Evolutionary conservation across 2,329 filamentous ascomycete species (phyloP).

Genomic region (Elsinoe perseae): DNA sequence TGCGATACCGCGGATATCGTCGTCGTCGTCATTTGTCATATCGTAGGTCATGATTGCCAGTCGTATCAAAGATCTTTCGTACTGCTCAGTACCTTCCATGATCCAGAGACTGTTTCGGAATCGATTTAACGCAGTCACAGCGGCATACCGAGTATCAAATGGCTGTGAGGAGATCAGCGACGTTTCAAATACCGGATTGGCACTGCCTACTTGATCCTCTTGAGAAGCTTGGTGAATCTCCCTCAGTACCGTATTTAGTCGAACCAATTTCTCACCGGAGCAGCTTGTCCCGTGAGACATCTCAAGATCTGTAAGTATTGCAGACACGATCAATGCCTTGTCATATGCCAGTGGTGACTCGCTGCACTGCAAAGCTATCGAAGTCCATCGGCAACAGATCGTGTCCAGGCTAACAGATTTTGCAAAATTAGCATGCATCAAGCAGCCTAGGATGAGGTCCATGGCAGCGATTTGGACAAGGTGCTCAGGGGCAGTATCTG

Average conservation of each 20-base stretch:
- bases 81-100: not conserved
- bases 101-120: conserved; percentile 14
- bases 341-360: not conserved
- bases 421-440: conserved; percentile 15
- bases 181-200: not conserved
- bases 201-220: conserved; percentile 17
- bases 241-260: not conserved
- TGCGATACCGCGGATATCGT: conserved; percentile 56
- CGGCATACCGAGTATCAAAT: conserved; percentile 26
- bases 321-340: not conserved
- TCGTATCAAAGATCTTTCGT: conserved; percentile 37
- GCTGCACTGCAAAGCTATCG: not conserved
- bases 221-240: conserved; percentile 18
- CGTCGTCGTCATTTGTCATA: conserved; percentile 79
- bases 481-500: not conserved
- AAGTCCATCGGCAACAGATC: not conserved
- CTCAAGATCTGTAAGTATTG: not conserved
- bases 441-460: not conserved
- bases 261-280: not conserved
- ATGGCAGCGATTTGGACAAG: not conserved
- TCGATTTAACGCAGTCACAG: conserved; percentile 22
- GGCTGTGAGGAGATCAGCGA: conserved; percentile 16
- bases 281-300: not conserved
- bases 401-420: not conserved
- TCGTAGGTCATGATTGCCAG: conserved; percentile 64